Base-by-base conservation (phyloP, 805 yeast genomes). In the Metschnikowia anglica region DNA sequence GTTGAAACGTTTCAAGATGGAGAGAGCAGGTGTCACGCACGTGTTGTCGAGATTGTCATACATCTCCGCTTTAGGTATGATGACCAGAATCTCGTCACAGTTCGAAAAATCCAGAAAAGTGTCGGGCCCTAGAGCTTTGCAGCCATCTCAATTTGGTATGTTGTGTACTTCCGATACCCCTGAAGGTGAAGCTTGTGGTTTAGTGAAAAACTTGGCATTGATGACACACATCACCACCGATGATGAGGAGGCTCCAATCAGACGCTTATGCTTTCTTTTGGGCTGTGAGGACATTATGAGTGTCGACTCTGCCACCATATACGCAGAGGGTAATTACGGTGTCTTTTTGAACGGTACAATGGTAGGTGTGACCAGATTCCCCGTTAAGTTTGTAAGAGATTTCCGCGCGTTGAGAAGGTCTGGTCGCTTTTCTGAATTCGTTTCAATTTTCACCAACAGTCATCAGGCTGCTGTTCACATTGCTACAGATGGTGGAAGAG, bases 151-250 rank as follows among this genome's bases (percentile, higher is more conserved):
- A 70, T 93, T 93, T 65, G 99, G 99, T 62, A 93, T 93, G 98
- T 74, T 93, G 47, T 93, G 99, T 74, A 88, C 98, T 5, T 87
- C 98, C 0, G 99, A 93, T 77, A 93, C 99, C 0, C 99, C 99
- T 1, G 99, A 93, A 77, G 99, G 99, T 76, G 99, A 93, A 68
- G 99, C 99, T 0, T 93, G 99, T 80, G 99, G 99, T 60, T 77
- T 93, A 65, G 99, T 93, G 27, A 93, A 93, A 68, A 93, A 93
- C 61, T 73, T 93, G 63, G 99, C 99, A 1, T 74, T 93, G 35
- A 93, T 93, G 99, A 93, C 99, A 9, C 99, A 93, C 66, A 93
- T 93, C 58, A 93, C 99, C 4, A 91, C 99, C 1, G 99, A 93
- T 66, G 97, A 88, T 56, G 99, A 93, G 63, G 97, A 91, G 58